phyloP scores from a whole-genome alignment of 179 eudicot species.

The Beta macrorhiza region DNA sequence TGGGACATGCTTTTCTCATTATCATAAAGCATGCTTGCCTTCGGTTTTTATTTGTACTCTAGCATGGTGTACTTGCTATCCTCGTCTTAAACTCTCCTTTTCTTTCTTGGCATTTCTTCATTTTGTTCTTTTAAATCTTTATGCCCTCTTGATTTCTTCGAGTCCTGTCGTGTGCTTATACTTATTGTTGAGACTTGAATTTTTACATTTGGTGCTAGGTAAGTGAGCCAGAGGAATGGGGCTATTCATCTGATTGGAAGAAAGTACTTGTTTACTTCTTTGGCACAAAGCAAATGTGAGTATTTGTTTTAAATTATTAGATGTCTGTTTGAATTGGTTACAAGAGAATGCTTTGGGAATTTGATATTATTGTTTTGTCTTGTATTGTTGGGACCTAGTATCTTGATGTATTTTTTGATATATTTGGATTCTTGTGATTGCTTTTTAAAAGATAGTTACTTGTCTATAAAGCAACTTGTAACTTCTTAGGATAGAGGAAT shows the following conservation, averaged over 20 bases:
- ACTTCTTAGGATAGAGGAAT: neutral
- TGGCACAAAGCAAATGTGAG: slow-evolving; percentile 96
- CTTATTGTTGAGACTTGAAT: slow-evolving; percentile 1
- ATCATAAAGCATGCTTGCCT: neutral
- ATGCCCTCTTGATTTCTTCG: neutral
- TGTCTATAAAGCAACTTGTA: neutral
- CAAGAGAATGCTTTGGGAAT: neutral
- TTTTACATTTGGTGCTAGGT: slow-evolving; percentile 55
- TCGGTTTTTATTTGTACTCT: neutral
- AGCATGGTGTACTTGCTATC: neutral
- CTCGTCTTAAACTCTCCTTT: neutral
- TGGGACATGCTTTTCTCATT: too few relatives aligned
- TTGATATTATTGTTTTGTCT: neutral
- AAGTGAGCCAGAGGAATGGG: slow-evolving; percentile 94
- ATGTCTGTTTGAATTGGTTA: neutral
- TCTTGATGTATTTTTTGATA: neutral
- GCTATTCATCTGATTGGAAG: slow-evolving; percentile 68
- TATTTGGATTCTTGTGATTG: neutral
- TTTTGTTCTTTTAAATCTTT: neutral
- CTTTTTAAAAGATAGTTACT: neutral
- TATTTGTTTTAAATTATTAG: slow-evolving; percentile 5
- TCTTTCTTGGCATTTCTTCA: neutral
- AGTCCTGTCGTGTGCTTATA: neutral
- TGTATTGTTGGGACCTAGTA: neutral
- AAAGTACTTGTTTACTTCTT: slow-evolving; percentile 84